These are phyloP conservation scores for Parastagonospora nodorum DNA, from an alignment of 2,329 filamentous ascomycete species.

Conservation along the genomic window DNA sequence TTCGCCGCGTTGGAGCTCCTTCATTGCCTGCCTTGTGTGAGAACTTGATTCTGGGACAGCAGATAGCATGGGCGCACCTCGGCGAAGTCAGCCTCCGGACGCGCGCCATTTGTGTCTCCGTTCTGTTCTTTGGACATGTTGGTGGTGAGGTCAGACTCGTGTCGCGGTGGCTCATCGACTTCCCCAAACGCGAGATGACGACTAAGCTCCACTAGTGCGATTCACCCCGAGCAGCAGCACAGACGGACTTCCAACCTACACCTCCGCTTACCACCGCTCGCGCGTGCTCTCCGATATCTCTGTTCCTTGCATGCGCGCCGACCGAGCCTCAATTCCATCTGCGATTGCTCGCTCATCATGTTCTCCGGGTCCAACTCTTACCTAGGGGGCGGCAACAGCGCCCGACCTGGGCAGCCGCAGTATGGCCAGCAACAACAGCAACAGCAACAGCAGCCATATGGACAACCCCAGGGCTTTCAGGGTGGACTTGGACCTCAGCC, in stretches of 20 bases:
- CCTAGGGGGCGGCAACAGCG: conserved; percentile 76
- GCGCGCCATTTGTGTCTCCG: conserved; percentile 23
- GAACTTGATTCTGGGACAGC: conserved; percentile 1
- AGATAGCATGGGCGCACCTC: conserved; percentile 25
- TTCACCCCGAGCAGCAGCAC: conserved; percentile 27
- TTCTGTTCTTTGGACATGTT: conserved; percentile 42
- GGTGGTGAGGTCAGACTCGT: conserved; percentile 13
- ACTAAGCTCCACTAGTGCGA: conserved; percentile 35
- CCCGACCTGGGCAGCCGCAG: conserved; percentile 66
- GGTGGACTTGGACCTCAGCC: conserved; percentile 53
- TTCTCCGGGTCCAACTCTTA: conserved; percentile 89
- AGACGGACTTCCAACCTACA: conserved; percentile 27
- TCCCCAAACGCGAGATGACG: conserved; percentile 32
- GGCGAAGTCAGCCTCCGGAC: conserved; percentile 42
- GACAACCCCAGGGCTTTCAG: conserved; percentile 62
- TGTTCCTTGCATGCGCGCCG: conserved; percentile 28
- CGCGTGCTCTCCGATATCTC: conserved; percentile 17
- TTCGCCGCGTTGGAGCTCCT: conserved; percentile 60
- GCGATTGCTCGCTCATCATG: conserved; percentile 61
- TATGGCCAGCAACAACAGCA: conserved; percentile 49
- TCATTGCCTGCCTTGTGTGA: conserved; percentile 52
- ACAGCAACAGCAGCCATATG: conserved; percentile 52
- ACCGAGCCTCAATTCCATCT: conserved; percentile 17
- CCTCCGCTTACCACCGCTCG: conserved; percentile 24
- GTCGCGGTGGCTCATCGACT: conserved; percentile 18